Evolutionary conservation across 345 rosid species (phyloP), one percentile per base, ranked within the genome.

Genomic region (Melaleuca quinquenervia): DNA sequence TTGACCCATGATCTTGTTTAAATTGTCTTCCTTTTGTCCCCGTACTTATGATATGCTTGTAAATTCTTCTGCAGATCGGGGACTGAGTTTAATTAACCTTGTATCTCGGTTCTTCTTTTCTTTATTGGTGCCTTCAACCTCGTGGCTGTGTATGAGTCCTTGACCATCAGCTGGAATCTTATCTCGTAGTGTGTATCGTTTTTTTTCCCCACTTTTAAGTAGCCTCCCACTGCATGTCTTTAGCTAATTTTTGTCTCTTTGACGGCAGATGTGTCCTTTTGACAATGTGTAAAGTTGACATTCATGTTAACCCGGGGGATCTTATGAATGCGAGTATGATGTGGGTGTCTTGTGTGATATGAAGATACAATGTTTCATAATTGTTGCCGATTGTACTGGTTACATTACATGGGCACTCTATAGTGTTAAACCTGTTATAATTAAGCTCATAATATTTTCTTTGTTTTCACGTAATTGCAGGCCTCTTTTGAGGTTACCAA

Each of bases 401-500:
- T 41, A 41, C 41, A 41, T 41, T 41, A 41, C 4, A 41, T 41
- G 41, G 4, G 16, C 70, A 0, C 12, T 58, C 8, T 58, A 32
- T n/a, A 58, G 18, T 24, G 62, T 24, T n/a, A 56, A 41, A 56
- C 51, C 51, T 80, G 50, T 24, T 21, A 82, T 24, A 26, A 24
- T 29, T 58, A 58, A 15, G 70, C 70, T 12, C 6, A 21, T 85
- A 12, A 49, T 82, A 55, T 41, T 49, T 58, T 52, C 45, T 76
- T 86, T 44, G 8, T 1, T 50, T 41, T 10, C 85, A 82, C 52
- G 27, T 50, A 44, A 45, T 82, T 32, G 13, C 96, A 97, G 98
- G 54, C 99, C 95, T 13, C 96, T 97, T 82, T 89, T 97, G 85
- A 92, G 90, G 87, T 87, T 95, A 85, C 98, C 98, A 56, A 82